Percentiles rank a stretch among this genome's conserved stretches.
Conservation (phyloP, 2,329 filamentous ascomycete genomes). For the Exserohilum rostratum region DNA sequence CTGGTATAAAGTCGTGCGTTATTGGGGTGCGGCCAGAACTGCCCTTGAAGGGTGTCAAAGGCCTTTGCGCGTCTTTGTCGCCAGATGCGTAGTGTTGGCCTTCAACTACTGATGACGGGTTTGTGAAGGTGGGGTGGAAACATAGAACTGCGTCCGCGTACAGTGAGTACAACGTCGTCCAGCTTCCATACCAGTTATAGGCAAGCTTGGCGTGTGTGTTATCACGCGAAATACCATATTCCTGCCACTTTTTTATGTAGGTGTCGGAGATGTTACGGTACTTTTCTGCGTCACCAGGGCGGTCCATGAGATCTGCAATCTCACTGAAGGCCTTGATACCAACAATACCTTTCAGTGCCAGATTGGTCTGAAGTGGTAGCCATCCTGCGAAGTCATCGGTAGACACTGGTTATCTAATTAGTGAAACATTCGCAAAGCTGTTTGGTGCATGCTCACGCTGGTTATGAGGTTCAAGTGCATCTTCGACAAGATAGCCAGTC, state of each 20-base stretch:
- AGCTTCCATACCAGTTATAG: slow-evolving; percentile 80
- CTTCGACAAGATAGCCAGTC: slow-evolving; percentile 79
- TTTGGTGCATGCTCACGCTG: slow-evolving; percentile 59
- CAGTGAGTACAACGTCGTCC: slow-evolving; percentile 85
- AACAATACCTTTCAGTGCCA: slow-evolving; percentile 83
- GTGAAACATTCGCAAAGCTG: background rate
- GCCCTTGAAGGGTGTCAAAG: slow-evolving; percentile 21
- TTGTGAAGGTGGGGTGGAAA: slow-evolving; percentile 68
- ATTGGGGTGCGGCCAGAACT: slow-evolving; percentile 34
- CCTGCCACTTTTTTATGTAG: slow-evolving; percentile 76
- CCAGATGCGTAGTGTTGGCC: slow-evolving; percentile 11
- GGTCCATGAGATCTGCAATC: slow-evolving; percentile 67
- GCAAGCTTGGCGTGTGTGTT: slow-evolving; percentile 76
- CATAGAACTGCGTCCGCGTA: slow-evolving; percentile 81
- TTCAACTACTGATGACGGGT: slow-evolving; percentile 24
- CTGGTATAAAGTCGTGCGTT: slow-evolving; percentile 68
- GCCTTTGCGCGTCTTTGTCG: slow-evolving; percentile 22
- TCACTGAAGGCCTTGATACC: slow-evolving; percentile 80
- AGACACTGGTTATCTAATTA: slow-evolving; percentile 58
- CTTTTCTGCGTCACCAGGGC: slow-evolving; percentile 61
- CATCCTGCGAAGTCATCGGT: slow-evolving; percentile 86
- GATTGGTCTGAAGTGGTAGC: slow-evolving; percentile 78
- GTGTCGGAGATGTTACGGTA: slow-evolving; percentile 68
- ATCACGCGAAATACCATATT: slow-evolving; percentile 71
- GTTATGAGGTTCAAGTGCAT: slow-evolving; percentile 73